Evolutionary conservation across 768 basidiomycete species (phyloP), one percentile per base, ranked within the genome.

Genomic region (Tulasnella sp.): DNA sequence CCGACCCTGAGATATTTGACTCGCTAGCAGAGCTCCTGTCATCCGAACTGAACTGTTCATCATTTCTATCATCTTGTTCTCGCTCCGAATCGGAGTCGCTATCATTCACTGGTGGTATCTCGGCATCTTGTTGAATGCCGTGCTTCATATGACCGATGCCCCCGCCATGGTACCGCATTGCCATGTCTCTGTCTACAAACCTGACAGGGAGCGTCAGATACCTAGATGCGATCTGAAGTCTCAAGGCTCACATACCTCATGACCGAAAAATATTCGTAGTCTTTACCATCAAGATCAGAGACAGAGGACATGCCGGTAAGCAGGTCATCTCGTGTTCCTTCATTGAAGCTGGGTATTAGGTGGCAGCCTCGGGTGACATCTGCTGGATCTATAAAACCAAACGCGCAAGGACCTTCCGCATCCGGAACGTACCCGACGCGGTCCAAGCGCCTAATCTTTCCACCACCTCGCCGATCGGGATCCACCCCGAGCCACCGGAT

Each of bases 361-460:
- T 90, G 89, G 1, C 82, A 84, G 0, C 83, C 87, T 0, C 86
- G 83, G 34, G 90, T 83, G 3, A 91, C 85, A 0, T 83, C 81
- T 0, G 81, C 79, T 0, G 90, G 90, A 81, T 90, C 85, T 0
- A 90, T 37, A 73, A 91, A 90, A 0, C 89, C 87, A 80, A 89
- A 90, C 5, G 87, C 85, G 3, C 82, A 81, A 0, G 76, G 54
- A 8, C 42, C 48, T 31, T 85, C 85, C 0, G 83, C 75, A 9
- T 82, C 74, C 1, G 84, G 79, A 0, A 90, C 81, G 82, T 89
- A 90, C 0, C 85, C 85, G n/a, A 91, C 58, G 5, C 85, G 83
- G 24, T 86, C 88, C 0, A 89, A 84, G 0, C 83, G 83, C 18
- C 84, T 80, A 0, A 78, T 48, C 1, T 82, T 80, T 77, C 85